phyloP scores from a whole-genome alignment of 139 green algal genomes.

The Volvox africanus region DNA sequence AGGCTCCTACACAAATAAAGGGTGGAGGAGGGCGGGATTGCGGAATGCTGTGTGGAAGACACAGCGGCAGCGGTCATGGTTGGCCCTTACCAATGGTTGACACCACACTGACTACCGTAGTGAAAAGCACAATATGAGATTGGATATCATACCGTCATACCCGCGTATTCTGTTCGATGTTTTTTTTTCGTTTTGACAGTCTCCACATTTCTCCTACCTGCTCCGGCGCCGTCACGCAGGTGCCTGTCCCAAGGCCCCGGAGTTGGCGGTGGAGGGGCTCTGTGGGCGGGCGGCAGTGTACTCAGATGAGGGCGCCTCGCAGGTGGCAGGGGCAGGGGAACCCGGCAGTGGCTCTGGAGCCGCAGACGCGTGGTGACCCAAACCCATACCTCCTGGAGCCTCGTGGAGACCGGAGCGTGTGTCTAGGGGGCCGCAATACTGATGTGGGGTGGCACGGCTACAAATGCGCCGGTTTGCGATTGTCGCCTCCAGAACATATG shows the following conservation, averaged over 20 bases:
- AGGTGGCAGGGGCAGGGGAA: not conserved
- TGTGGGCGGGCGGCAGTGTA: conserved; percentile 41
- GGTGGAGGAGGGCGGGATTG: no score
- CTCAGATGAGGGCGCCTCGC: not conserved
- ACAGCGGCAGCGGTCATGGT: no score
- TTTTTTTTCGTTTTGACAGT: not conserved
- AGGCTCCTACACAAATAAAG: no score
- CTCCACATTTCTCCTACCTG: not conserved
- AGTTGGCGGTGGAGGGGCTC: conserved; percentile 42
- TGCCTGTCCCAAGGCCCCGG: conserved; percentile 21
- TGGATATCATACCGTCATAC: not conserved
- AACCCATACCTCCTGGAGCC: not conserved
- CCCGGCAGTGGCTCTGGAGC: no score
- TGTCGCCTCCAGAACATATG: not conserved
- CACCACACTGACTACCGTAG: not conserved
- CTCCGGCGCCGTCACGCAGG: conserved; percentile 1
- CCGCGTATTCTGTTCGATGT: not conserved
- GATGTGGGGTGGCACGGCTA: not conserved
- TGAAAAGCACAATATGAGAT: not conserved
- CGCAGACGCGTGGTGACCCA: not conserved
- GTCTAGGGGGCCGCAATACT: no score
- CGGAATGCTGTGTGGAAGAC: no score
- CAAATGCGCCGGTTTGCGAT: not conserved
- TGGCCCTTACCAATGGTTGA: not conserved
- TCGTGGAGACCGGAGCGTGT: not conserved